Evolutionary conservation across 2,329 filamentous ascomycete species (phyloP).

Genomic region (Lachnellula hyalina): DNA sequence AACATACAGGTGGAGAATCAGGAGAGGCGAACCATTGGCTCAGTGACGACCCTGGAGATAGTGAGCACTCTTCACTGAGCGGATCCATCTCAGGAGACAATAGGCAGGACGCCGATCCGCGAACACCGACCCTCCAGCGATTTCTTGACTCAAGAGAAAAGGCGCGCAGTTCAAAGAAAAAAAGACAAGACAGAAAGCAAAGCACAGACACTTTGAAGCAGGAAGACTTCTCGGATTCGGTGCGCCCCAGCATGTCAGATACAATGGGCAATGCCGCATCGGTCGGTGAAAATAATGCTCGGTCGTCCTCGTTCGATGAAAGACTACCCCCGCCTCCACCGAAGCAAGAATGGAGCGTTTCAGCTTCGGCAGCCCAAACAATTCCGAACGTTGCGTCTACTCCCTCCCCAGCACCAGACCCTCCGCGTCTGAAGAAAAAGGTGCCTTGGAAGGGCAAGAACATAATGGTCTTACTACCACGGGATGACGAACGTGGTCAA

Average conservation of each 20-base stretch:
- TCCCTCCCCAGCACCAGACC: constrained; percentile 34
- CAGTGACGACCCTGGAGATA: constrained; percentile 69
- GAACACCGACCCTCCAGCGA: constrained; percentile 30
- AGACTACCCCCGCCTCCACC: constrained; percentile 35
- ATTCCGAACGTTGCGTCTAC: not conserved
- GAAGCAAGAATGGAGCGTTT: constrained; percentile 25
- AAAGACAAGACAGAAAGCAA: constrained; percentile 30
- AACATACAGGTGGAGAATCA: constrained; percentile 67
- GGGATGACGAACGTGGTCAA: constrained; percentile 60
- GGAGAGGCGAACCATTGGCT: constrained; percentile 76
- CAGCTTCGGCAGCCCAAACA: constrained; percentile 12
- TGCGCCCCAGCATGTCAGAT: constrained; percentile 20
- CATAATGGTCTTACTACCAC: constrained; percentile 64
- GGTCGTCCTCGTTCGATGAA: constrained; percentile 29
- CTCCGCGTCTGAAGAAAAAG: constrained; percentile 63
- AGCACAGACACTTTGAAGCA: constrained; percentile 29
- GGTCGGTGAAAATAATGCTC: constrained; percentile 14
- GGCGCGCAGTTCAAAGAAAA: constrained; percentile 17
- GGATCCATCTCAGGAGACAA: constrained; percentile 52
- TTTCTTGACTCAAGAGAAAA: constrained; percentile 23
- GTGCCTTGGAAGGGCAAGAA: constrained; percentile 71
- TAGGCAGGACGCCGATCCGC: constrained; percentile 38
- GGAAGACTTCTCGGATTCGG: constrained; percentile 25
- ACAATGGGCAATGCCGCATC: constrained; percentile 15
- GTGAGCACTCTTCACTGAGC: constrained; percentile 71